Percentiles rank a stretch among this genome's conserved stretches.
These are phyloP conservation scores for Corynascus novoguineensis DNA, from an alignment of 495 filamentous ascomycete genomes.

Conservation along the genomic window DNA sequence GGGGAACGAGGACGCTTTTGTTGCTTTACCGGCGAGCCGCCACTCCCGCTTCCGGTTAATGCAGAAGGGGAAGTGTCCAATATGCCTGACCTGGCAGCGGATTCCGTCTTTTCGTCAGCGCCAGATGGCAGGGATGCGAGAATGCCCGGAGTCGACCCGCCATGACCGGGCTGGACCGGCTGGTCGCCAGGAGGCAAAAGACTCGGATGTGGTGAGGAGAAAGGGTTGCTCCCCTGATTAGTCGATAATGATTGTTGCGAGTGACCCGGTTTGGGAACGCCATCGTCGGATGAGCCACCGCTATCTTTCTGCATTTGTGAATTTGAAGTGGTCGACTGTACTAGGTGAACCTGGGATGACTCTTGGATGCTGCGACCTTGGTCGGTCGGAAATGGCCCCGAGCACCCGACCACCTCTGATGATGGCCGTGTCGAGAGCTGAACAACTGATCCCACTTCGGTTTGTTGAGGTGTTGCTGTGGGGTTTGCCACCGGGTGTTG, in stretches of 20 bases:
- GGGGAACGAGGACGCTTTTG: constrained; percentile 26
- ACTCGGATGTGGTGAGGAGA: constrained; percentile 41
- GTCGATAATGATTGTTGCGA: constrained; percentile 8
- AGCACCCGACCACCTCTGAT: neutral
- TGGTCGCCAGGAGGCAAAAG: constrained; percentile 37
- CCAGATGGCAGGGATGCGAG: constrained; percentile 17
- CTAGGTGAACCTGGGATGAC: neutral
- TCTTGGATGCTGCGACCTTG: neutral
- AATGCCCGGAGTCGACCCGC: neutral
- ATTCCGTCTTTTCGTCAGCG: neutral
- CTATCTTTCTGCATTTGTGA: neutral
- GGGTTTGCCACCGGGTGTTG: constrained; percentile 7
- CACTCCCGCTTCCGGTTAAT: constrained; percentile 27
- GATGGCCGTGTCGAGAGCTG: constrained; percentile 15
- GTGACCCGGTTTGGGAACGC: neutral
- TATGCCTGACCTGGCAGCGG: neutral
- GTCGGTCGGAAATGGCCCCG: neutral
- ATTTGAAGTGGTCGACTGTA: too few species aligned
- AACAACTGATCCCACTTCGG: constrained; percentile 12
- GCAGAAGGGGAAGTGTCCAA: constrained; percentile 19
- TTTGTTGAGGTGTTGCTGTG: neutral
- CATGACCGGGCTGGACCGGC: constrained; percentile 21
- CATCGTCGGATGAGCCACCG: neutral
- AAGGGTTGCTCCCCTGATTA: constrained; percentile 29
- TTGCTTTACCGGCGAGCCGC: constrained; percentile 30